These are phyloP conservation scores for Populus simonii DNA, from an alignment of 345 rosid species.

Conservation along the genomic window DNA sequence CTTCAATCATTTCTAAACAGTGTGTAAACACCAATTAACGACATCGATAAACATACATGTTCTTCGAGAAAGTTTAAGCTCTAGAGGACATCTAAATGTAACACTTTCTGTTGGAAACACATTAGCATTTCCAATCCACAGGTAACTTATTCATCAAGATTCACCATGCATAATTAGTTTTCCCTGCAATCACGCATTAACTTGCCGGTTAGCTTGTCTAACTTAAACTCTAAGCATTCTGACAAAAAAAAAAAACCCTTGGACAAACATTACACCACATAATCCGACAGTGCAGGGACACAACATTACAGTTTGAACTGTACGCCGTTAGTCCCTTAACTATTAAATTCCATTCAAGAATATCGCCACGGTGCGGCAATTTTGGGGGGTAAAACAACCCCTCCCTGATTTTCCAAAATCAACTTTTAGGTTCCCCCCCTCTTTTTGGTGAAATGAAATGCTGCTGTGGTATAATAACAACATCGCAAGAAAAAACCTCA, in stretches of 20 bases:
- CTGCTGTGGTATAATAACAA: background rate
- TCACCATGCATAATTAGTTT: background rate
- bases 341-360: background rate
- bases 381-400: background rate
- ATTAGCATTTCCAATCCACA: background rate
- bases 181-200: background rate
- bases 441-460: background rate
- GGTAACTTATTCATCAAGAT: background rate
- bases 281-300: background rate
- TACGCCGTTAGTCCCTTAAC: background rate
- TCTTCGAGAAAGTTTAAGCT: too few species aligned
- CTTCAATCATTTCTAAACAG: background rate
- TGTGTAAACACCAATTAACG: background rate
- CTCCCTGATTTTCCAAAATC: background rate
- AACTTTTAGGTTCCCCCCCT: background rate
- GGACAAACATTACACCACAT: background rate
- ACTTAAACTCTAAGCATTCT: background rate
- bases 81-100: too few species aligned
- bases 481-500: background rate
- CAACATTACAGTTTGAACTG: background rate
- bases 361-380: background rate
- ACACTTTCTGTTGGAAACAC: too few species aligned
- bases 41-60: background rate
- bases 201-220: background rate
- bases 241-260: background rate